phyloP scores from a whole-genome alignment of 495 filamentous ascomycete genomes.

The Tuber borchii region DNA sequence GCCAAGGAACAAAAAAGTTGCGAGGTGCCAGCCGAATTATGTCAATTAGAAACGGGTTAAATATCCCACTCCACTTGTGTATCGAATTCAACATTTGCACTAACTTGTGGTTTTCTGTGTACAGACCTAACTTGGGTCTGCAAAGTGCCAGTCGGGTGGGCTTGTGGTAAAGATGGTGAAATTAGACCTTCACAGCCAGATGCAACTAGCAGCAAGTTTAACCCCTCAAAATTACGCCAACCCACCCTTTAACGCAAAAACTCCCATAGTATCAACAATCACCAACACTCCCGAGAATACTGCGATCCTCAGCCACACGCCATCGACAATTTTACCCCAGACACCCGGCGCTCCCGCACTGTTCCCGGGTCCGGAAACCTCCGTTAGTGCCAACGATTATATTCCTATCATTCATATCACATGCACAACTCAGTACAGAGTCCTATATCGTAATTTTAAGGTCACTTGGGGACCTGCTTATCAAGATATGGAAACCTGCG shows the following conservation, averaged over 20 bases:
- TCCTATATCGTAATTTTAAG: constrained; percentile 21
- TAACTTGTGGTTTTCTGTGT: neutral
- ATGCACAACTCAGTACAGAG: neutral
- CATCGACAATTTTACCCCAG: neutral
- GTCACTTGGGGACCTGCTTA: constrained; percentile 30
- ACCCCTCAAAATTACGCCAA: neutral
- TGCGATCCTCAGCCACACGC: neutral
- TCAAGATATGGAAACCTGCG: constrained; percentile 21
- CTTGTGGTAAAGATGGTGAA: neutral
- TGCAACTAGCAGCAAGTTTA: neutral
- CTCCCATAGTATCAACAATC: neutral
- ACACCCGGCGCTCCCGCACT: neutral
- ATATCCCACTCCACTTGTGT: neutral
- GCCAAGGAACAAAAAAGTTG: neutral
- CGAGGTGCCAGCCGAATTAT: neutral
- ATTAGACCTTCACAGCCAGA: neutral
- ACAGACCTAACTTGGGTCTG: neutral
- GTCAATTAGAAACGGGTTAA: neutral
- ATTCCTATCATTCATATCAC: neutral
- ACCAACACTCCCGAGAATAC: neutral
- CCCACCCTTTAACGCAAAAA: neutral
- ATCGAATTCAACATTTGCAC: neutral
- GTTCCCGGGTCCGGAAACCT: neutral
- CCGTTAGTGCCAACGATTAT: neutral
- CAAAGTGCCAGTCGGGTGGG: neutral